These are phyloP conservation scores for Neocucurbitaria cava DNA, from an alignment of 2,329 filamentous ascomycete species.

Conservation along the genomic window DNA sequence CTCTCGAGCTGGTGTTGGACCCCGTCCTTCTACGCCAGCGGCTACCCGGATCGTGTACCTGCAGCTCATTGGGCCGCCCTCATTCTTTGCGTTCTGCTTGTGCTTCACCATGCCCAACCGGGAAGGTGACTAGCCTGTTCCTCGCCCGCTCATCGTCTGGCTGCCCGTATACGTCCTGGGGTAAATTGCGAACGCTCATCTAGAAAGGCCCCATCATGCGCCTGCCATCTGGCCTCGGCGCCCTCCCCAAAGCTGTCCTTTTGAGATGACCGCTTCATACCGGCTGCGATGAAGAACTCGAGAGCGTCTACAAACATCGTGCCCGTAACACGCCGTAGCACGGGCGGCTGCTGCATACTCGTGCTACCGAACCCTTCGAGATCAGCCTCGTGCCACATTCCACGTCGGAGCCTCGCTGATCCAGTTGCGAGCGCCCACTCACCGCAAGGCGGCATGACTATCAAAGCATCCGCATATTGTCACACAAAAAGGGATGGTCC, in stretches of 20 bases:
- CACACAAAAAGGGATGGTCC: slow-evolving; percentile 5
- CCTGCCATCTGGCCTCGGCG: slow-evolving; percentile 1
- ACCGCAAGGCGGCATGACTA: background rate
- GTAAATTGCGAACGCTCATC: slow-evolving; percentile 27
- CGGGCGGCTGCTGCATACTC: slow-evolving; percentile 27
- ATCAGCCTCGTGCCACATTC: slow-evolving; percentile 31
- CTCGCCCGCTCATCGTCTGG: slow-evolving; percentile 11
- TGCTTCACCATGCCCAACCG: slow-evolving; percentile 27
- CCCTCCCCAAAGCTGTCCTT: slow-evolving; percentile 1
- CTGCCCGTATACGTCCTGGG: slow-evolving; percentile 14
- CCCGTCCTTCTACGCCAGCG: slow-evolving; percentile 12
- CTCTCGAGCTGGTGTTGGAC: slow-evolving; percentile 10
- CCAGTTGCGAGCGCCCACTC: background rate
- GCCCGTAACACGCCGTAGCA: slow-evolving; percentile 15
- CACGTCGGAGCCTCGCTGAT: slow-evolving; percentile 31
- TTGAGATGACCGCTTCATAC: background rate
- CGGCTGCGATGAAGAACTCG: background rate
- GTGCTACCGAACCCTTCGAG: slow-evolving; percentile 5
- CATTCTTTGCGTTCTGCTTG: slow-evolving; percentile 20
- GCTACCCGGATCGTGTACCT: slow-evolving; percentile 17
- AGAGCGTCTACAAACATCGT: background rate
- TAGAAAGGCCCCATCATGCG: background rate
- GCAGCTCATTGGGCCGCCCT: slow-evolving; percentile 22
- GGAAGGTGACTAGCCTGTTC: slow-evolving; percentile 36
- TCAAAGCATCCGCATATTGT: slow-evolving; percentile 9